A percentile compares a stretch with the other conserved stretches of the same genome.
These are phyloP conservation scores for Trichoderma harzianum DNA, from an alignment of 2,329 filamentous ascomycete species.

Conservation along the genomic window DNA sequence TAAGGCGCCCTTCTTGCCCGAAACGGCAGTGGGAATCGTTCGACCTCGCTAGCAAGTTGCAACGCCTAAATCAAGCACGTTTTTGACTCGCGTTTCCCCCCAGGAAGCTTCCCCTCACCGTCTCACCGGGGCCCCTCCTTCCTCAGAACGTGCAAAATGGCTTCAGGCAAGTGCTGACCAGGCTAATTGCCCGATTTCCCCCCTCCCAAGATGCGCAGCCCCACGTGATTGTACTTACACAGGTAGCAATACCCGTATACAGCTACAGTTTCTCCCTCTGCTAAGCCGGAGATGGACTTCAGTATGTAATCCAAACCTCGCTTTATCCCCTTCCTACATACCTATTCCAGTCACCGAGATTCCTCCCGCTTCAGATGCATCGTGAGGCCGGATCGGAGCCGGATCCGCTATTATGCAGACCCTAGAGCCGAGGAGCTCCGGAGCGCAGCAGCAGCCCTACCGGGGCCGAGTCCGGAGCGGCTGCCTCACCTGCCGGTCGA, in stretches of 20 bases:
- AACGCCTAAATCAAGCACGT: background rate
- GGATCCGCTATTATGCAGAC: background rate
- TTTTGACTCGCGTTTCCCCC: background rate
- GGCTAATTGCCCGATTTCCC: background rate
- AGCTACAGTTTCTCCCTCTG: background rate
- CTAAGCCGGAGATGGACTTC: background rate
- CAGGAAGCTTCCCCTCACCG: background rate
- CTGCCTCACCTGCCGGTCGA: slow-evolving; percentile 24
- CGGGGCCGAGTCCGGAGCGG: slow-evolving; percentile 25
- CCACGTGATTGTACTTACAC: background rate
- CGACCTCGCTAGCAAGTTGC: background rate
- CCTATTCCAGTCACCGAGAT: background rate
- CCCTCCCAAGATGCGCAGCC: background rate
- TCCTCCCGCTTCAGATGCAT: background rate
- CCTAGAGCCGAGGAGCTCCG: background rate
- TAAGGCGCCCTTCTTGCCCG: background rate
- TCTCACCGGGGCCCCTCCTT: background rate
- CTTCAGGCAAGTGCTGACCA: background rate
- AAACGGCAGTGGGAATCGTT: background rate
- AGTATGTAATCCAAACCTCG: background rate
- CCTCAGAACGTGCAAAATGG: background rate
- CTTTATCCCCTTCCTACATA: background rate
- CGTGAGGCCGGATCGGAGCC: background rate
- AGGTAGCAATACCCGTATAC: background rate
- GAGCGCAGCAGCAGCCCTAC: slow-evolving; percentile 12